These are phyloP conservation scores for Diaporthe sp. DNA, from an alignment of 2,329 filamentous ascomycete genomes.

Conservation along the genomic window DNA sequence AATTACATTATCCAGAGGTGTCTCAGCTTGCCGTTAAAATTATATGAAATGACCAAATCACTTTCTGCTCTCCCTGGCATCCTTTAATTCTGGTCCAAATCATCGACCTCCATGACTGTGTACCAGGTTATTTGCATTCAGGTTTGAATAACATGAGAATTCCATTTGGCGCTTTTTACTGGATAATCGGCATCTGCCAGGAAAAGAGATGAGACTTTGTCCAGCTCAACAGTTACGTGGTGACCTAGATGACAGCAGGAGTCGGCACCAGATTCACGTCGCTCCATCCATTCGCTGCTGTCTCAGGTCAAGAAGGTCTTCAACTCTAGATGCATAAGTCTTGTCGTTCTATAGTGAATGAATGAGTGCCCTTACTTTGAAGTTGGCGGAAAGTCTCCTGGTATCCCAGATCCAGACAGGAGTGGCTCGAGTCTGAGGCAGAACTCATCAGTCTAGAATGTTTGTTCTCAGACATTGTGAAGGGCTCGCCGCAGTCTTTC, in stretches of 20 bases:
- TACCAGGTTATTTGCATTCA: not conserved
- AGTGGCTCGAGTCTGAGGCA: not conserved
- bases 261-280: not conserved
- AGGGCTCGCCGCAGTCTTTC: not conserved
- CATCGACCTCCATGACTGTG: not conserved
- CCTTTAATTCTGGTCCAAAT: not conserved
- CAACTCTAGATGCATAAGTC: not conserved
- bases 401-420: not conserved
- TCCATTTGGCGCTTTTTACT: not conserved
- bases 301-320: not conserved
- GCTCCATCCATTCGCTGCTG: not conserved
- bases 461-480: too few species aligned
- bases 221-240: not conserved
- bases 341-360: too few species aligned
- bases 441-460: not conserved
- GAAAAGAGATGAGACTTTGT: not conserved
- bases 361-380: not conserved
- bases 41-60: not conserved
- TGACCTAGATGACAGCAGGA: not conserved
- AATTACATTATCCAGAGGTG: not conserved
- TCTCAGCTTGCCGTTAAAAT: not conserved
- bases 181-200: not conserved
- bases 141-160: not conserved
- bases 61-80: not conserved
- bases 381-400: not conserved